These are phyloP conservation scores for Calonectria montana DNA, from an alignment of 2,329 filamentous ascomycete species.

Conservation along the genomic window DNA sequence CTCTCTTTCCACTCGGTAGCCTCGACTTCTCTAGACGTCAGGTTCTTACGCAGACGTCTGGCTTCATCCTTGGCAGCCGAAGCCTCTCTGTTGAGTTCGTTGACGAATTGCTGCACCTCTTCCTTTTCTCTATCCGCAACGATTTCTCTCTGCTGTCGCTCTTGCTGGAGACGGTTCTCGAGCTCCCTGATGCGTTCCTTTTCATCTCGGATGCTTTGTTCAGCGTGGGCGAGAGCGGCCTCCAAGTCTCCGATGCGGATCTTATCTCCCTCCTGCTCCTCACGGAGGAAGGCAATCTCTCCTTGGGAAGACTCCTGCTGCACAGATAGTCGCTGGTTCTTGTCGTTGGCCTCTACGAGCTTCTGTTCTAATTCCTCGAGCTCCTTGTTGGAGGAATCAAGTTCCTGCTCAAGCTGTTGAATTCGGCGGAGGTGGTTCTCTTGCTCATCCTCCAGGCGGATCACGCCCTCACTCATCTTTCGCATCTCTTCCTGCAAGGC, in stretches of 20 bases:
- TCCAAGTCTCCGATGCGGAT: slow-evolving; percentile 97
- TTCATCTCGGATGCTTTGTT: slow-evolving; percentile 85
- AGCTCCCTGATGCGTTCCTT: slow-evolving; percentile 80
- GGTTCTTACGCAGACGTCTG: slow-evolving; percentile 81
- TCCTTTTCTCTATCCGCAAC: slow-evolving; percentile 91
- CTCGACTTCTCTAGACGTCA: slow-evolving; percentile 88
- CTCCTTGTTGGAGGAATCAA: slow-evolving; percentile 86
- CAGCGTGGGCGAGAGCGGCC: slow-evolving; percentile 81
- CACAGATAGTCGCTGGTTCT: slow-evolving; percentile 87
- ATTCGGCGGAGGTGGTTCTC: slow-evolving; percentile 83
- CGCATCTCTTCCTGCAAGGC: slow-evolving; percentile 96
- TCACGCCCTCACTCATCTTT: slow-evolving; percentile 85
- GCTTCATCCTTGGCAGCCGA: slow-evolving; percentile 87
- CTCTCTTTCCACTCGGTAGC: slow-evolving; percentile 92
- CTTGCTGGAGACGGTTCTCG: slow-evolving; percentile 79
- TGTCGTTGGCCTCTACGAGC: slow-evolving; percentile 85
- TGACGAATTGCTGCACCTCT: slow-evolving; percentile 92
- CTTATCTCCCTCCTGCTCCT: slow-evolving; percentile 98
- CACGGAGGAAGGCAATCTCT: slow-evolving; percentile 93
- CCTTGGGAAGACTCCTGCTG: slow-evolving; percentile 93
- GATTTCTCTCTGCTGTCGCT: slow-evolving; percentile 87
- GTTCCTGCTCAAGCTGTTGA: slow-evolving; percentile 83
- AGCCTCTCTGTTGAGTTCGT: slow-evolving; percentile 89
- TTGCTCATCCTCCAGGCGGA: slow-evolving; percentile 90
- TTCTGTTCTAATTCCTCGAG: slow-evolving; percentile 87